Base-by-base conservation (phyloP, 805 yeast species). In the Candida quercuum region DNA sequence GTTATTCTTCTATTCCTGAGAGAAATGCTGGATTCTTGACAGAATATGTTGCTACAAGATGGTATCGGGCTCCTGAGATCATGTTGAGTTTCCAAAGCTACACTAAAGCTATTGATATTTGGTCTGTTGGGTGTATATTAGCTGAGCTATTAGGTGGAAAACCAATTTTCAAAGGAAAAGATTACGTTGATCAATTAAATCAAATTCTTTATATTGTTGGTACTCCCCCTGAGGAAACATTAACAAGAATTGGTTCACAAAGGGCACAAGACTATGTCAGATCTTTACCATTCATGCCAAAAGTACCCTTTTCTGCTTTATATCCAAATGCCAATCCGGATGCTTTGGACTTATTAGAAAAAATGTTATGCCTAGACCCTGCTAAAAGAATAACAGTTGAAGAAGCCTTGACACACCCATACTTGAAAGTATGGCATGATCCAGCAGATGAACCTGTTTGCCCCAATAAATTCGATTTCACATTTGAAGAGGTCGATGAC, bases 1-100 rank as follows among this genome's bases (percentile, higher is more conserved):
- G 97, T 26, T 88, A 83, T 49, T 78, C 87, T 9, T 78, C 78
- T 42, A 82, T 81, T 52, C 85, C 88, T 1, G 89, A 81, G 42
- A 85, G 81, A 50, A 87, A 88, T 50, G 84, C 85, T 23, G 97
- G 96, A n/a, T 91, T 87, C 53, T 67, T 91, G 69, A 93, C 99
- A 1, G 98, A 91, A 60, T 93, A 93, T 57, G 99, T 93, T 20
- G 98, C 99, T 23, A 93, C 99, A 1, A 74, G 99, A 59, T 93
- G 99, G 99, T 93, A 93, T 62, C 71, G 99, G 49, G 99, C 99
- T 3, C 99, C 99, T 0, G 99, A 93, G 57, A 88, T 93, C 61
- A 91, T 93, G 88, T 70, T 93, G 38, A 82, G 94, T 46, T 87
- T 86, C 66, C 95, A 93, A 59, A 86, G 89, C 41, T 91, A 91